Base-by-base conservation (phyloP, 371 early-diverging fungal species). In the Gilbertella persicaria region DNA sequence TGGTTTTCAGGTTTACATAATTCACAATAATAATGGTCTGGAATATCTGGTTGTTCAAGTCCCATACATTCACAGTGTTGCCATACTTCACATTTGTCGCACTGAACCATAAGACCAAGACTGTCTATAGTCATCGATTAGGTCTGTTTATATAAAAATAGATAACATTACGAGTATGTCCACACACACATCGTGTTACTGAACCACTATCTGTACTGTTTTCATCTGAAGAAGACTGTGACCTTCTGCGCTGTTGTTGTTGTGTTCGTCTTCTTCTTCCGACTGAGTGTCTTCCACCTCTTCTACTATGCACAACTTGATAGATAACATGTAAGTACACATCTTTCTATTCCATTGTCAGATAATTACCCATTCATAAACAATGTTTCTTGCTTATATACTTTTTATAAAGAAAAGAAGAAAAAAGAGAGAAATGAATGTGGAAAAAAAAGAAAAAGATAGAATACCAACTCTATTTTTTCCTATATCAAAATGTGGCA, bases 31-130 rank as follows among this genome's bases (percentile, higher is more conserved):
- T 93, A 93, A 50, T 88, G 79, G 55, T 91, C 88, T 16, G 94
- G 93, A 26, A 80, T 69, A 28, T 87, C 78, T 50, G 85, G 80
- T 44, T 80, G 71, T 28, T 81, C 78, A 21, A 93, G 70, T 14
- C 90, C 89, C 66, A 93, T 86, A 65, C 94, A 93, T 16, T 81
- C 80, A 53, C 87, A 86, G 68, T 93, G 94, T 63, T 93, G 94
- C 94, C 94, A 93, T 19, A 91, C 92, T 58, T 85, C 79, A 60
- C 94, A 94, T 13, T 80, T 77, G 43, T 94, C 93, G 69, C 94
- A 94, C 71, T 92, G 90, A 14, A 94, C 87, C 92, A 92, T 93
- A 39, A 85, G 71, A 26, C 89, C 92, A 16, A 77, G 75, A 58
- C 80, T 64, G 30, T 71, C 72, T 70, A 36, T 29, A 42, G 1